Percentiles rank a stretch among this genome's conserved stretches.
Evolutionary conservation across 1,139 yeast species (phyloP).

Genomic region (Sugiyamaella japonica): DNA sequence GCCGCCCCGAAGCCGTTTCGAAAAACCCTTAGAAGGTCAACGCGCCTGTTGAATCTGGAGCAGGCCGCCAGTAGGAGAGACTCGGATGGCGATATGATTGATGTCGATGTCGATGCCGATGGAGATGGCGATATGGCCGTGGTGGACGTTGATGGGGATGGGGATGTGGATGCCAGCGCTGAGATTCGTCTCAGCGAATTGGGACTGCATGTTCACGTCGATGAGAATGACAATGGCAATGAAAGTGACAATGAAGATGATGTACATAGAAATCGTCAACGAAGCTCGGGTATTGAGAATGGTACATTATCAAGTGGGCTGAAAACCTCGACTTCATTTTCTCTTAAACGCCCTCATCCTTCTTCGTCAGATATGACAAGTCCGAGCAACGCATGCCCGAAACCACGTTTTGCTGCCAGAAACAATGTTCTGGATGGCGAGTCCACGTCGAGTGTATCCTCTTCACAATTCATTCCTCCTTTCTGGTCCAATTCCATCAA

Average conservation of each 20-base stretch:
- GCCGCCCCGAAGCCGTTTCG: conserved; percentile 19
- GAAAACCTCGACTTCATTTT: conserved; percentile 10
- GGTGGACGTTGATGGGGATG: background rate
- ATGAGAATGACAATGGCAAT: background rate
- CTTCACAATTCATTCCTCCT: conserved; percentile 14
- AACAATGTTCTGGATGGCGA: conserved; percentile 27
- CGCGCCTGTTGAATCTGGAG: conserved; percentile 44
- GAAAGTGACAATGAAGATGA: background rate
- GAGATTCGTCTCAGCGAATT: background rate
- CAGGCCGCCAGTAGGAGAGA: conserved; percentile 31
- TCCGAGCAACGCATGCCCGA: conserved; percentile 11
- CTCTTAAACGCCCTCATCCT: conserved; percentile 21
- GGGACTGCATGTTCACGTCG: background rate
- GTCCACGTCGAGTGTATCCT: background rate
- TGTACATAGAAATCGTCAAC: too few species aligned
- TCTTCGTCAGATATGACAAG: conserved; percentile 13
- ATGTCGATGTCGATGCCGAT: conserved; percentile 1
- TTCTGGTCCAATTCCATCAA: conserved; percentile 17
- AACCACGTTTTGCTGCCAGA: conserved; percentile 23
- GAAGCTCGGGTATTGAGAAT: too few species aligned
- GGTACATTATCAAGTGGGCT: conserved; percentile 1
- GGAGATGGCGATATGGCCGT: background rate
- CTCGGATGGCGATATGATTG: conserved; percentile 13
- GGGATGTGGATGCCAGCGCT: background rate
- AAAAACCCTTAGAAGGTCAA: conserved; percentile 41